Base-by-base conservation (phyloP, 345 rosid species). In the Mangifera indica region DNA sequence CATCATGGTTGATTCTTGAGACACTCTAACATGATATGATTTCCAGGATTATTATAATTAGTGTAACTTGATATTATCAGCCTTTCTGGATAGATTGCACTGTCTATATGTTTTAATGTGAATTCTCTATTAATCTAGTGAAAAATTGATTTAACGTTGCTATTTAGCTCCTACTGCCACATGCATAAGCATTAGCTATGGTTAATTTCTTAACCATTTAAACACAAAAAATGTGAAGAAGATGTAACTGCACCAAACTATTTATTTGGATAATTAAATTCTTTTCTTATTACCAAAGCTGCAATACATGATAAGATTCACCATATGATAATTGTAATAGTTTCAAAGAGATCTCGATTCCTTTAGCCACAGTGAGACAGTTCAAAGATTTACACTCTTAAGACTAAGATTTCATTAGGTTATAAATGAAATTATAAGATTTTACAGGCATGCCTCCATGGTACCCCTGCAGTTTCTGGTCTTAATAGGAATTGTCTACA, bases 281-380 rank as follows among this genome's bases (percentile, higher is more conserved):
- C 21, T n/a, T 68, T 40, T 2, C 24, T 37, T 55, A n/a, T 3
- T 6, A 21, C 5, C 29, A 21, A 68, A 68, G 22, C 29, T 32
- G 45, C n/a, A 26, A 22, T 40, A 53, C 46, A 32, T 8, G 29
- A 22, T 56, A 15, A 26, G 15, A 56, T 54, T 32, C 5, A 20
- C 60, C 12, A 20, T n/a, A 0, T 5, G 17, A 2, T 32, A 52
- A 53, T 21, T 29, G 4, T 58, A 12, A 10, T 40, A 62, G 25
- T 44, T 54, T 53, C 14, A 40, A 45, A 63, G 37, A 25, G 5
- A 63, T 3, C 26, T 6, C 34, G n/a, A 6, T 4, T 3, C n/a
- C 62, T 63, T 70, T 45, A n/a, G 40, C 42, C 24, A 34, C 71
- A 66, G 59, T 44, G 63, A 42, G 62, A 62, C 32, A 22, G 40